Percentiles rank a stretch among this genome's conserved stretches.
Conservation (phyloP, 495 filamentous ascomycete species). For the Penicillium cosmopolitanum region DNA sequence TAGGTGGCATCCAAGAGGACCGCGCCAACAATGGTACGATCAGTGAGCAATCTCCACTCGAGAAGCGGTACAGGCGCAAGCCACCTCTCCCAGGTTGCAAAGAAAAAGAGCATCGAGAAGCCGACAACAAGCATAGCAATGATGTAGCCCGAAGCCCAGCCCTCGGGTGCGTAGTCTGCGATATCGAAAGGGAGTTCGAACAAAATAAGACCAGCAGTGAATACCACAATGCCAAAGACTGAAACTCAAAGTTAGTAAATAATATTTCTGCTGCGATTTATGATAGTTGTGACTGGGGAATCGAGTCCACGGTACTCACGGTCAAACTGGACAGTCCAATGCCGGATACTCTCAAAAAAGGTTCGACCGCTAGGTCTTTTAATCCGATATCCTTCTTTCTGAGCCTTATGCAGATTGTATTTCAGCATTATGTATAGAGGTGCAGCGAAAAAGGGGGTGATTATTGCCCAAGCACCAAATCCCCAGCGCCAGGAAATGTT, state of each 20-base stretch:
- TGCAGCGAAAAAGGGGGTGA: constrained; percentile 52
- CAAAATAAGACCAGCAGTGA: constrained; percentile 57
- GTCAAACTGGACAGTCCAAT: constrained; percentile 27
- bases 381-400: constrained; percentile 36
- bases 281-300: constrained; percentile 14
- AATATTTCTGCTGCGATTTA: not conserved
- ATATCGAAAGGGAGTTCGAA: constrained; percentile 61
- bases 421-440: constrained; percentile 49
- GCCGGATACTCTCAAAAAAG: constrained; percentile 17
- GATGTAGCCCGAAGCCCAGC: constrained; percentile 50
- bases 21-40: constrained; percentile 56
- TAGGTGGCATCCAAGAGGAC: constrained; percentile 54
- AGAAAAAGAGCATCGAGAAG: constrained; percentile 50
- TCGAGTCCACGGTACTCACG: constrained; percentile 23
- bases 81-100: constrained; percentile 56
- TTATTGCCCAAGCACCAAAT: constrained; percentile 60
- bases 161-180: constrained; percentile 35
- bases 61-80: constrained; percentile 56
- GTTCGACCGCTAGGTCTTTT: constrained; percentile 30
- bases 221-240: constrained; percentile 53
- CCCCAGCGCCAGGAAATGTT: constrained; percentile 59
- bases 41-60: constrained; percentile 47
- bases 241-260: not conserved
- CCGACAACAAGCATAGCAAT: constrained; percentile 59
- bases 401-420: constrained; percentile 55